Evolutionary conservation across 2,329 filamentous ascomycete genomes (phyloP).

Genomic region (Arthrinium puccinioides): DNA sequence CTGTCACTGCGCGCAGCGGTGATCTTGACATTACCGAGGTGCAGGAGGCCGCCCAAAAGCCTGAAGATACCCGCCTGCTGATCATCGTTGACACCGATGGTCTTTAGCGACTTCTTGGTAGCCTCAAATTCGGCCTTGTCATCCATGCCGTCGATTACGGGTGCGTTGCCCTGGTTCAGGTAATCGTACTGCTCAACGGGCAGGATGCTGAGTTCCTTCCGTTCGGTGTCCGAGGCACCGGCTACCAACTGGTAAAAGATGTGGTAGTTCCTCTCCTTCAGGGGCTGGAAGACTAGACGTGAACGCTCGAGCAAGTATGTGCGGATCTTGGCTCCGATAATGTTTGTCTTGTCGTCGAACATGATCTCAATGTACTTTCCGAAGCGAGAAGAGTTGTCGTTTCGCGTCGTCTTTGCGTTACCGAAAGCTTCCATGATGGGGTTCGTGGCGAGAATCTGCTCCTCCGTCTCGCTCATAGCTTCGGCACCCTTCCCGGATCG

Average conservation of each 20-base stretch:
- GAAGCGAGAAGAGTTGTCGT: constrained; percentile 98
- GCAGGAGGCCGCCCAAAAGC: constrained; percentile 80
- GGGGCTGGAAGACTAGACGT: constrained; percentile 89
- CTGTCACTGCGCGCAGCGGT: constrained; percentile 85
- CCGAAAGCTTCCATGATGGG: constrained; percentile 99
- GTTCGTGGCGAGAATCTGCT: constrained; percentile 96
- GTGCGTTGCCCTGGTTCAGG: constrained; percentile 88
- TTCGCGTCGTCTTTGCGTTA: constrained; percentile 98
- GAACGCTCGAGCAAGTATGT: constrained; percentile 94
- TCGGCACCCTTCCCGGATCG: constrained; percentile 69
- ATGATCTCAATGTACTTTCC: constrained; percentile 99
- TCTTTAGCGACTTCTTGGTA: constrained; percentile 77
- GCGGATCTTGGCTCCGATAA: constrained; percentile 94
- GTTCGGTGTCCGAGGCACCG: constrained; percentile 79
- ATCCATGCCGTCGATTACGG: constrained; percentile 87
- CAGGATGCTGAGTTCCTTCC: constrained; percentile 69
- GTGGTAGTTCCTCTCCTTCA: constrained; percentile 98
- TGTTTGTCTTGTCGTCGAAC: constrained; percentile 92
- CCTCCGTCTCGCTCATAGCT: constrained; percentile 93
- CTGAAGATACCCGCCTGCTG: constrained; percentile 85
- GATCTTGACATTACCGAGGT: constrained; percentile 96
- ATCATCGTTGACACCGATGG: constrained; percentile 70
- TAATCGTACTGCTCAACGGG: constrained; percentile 91
- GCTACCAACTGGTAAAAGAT: constrained; percentile 97
- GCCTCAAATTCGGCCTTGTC: constrained; percentile 91